phyloP scores from a whole-genome alignment of 371 early-diverging fungal species.

The Mortierella sp. region DNA sequence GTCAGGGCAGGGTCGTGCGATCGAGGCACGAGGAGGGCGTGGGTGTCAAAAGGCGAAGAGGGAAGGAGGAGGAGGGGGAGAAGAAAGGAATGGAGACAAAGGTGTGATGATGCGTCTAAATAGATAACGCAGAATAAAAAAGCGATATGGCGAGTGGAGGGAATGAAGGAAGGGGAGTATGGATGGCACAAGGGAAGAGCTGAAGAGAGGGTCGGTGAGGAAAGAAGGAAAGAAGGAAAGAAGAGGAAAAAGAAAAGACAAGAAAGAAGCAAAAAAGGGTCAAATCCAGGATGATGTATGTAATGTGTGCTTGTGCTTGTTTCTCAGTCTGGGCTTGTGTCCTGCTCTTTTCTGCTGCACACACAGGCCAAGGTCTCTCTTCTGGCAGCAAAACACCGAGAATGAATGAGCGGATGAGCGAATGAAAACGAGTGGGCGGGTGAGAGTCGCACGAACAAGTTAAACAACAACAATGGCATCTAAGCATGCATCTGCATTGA shows the following conservation, averaged over 20 bases:
- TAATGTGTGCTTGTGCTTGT: background rate
- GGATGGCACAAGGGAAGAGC: background rate
- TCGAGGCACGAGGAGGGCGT: constrained; percentile 7
- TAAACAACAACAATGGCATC: background rate
- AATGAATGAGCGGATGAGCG: background rate
- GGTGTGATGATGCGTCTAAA: background rate
- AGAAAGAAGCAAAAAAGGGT: background rate
- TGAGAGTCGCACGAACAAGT: background rate
- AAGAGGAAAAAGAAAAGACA: background rate
- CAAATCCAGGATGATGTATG: background rate
- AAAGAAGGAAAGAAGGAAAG: background rate
- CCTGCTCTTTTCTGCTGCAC: background rate
- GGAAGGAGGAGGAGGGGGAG: background rate
- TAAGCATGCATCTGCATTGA: background rate
- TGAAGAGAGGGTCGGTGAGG: background rate
- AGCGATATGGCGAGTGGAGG: background rate
- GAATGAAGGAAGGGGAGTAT: constrained; percentile 1
- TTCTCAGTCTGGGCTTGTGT: background rate
- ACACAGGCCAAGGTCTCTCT: background rate
- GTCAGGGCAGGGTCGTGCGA: background rate
- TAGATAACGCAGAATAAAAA: background rate
- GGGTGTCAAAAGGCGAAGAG: background rate
- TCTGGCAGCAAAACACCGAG: background rate
- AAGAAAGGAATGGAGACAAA: background rate
- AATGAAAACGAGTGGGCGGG: constrained; percentile 1